Evolutionary conservation across 2,329 filamentous ascomycete species (phyloP).

Genomic region (Nakataea oryzae): DNA sequence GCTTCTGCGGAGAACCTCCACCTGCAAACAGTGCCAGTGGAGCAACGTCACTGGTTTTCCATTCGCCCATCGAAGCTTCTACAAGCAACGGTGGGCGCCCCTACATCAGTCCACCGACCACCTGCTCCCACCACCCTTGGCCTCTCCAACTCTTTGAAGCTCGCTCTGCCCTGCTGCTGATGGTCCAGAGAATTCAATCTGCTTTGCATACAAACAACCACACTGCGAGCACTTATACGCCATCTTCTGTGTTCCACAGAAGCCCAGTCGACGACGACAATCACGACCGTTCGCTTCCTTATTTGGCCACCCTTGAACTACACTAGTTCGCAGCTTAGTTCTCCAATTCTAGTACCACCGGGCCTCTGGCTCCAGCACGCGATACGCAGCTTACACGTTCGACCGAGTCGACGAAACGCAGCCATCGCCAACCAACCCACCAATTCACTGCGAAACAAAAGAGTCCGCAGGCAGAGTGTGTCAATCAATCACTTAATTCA

Average conservation of each 20-base stretch:
- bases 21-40: neutral
- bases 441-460: neutral
- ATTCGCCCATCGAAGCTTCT: slow-evolving; percentile 7
- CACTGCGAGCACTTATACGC: neutral
- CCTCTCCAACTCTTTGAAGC: neutral
- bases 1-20: neutral
- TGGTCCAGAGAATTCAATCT: neutral
- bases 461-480: neutral
- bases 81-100: neutral
- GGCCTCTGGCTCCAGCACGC: no score
- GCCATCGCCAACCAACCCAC: no score
- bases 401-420: neutral
- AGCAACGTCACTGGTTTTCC: neutral
- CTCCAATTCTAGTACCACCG: no score
- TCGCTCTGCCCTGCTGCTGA: neutral
- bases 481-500: neutral
- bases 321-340: no score
- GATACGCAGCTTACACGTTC: neutral
- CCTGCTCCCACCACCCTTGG: neutral
- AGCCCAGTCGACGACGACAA: neutral
- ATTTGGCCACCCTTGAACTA: no score
- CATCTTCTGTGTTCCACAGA: neutral
- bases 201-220: neutral
- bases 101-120: neutral
- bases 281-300: neutral